Evolutionary conservation across 2,329 filamentous ascomycete species (phyloP).

Genomic region (Colletotrichum sp.): DNA sequence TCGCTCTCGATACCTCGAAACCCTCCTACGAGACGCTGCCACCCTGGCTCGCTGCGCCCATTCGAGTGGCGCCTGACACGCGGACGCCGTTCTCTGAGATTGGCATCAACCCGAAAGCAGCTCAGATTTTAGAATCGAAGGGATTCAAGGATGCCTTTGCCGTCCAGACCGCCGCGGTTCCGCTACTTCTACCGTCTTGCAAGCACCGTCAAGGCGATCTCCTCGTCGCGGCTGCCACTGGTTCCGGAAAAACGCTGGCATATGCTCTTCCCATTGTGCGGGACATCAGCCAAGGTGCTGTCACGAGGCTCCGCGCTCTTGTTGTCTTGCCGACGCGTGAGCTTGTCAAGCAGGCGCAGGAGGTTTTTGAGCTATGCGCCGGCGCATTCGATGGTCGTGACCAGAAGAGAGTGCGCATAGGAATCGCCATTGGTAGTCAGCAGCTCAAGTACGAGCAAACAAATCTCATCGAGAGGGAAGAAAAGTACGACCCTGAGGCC

Average conservation of each 20-base stretch:
- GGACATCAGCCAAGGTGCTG: conserved; percentile 68
- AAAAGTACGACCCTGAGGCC: conserved; percentile 67
- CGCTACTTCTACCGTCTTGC: conserved; percentile 73
- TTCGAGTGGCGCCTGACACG: conserved; percentile 67
- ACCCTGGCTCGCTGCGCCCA: conserved; percentile 78
- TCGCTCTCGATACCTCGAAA: conserved; percentile 59
- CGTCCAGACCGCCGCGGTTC: conserved; percentile 80
- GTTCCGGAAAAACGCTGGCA: conserved; percentile 92
- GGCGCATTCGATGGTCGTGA: conserved; percentile 60
- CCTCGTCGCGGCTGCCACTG: conserved; percentile 90
- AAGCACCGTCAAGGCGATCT: conserved; percentile 74
- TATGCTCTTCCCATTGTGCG: conserved; percentile 88
- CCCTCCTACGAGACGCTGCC: conserved; percentile 82
- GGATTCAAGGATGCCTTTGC: conserved; percentile 77
- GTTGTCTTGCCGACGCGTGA: conserved; percentile 92
- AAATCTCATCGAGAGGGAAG: conserved; percentile 48
- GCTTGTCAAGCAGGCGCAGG: conserved; percentile 83
- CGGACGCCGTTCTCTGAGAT: conserved; percentile 67
- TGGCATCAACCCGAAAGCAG: conserved; percentile 64
- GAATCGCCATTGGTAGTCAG: conserved; percentile 82
- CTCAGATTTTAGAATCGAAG: conserved; percentile 68
- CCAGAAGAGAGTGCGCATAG: conserved; percentile 76
- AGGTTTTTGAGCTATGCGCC: conserved; percentile 77
- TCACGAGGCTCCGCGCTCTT: conserved; percentile 75
- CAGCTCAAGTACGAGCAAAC: conserved; percentile 70